Evolutionary conservation across 2,329 filamentous ascomycete species (phyloP), one percentile per base, ranked within the genome.

Genomic region (Penicillium olsonii): DNA sequence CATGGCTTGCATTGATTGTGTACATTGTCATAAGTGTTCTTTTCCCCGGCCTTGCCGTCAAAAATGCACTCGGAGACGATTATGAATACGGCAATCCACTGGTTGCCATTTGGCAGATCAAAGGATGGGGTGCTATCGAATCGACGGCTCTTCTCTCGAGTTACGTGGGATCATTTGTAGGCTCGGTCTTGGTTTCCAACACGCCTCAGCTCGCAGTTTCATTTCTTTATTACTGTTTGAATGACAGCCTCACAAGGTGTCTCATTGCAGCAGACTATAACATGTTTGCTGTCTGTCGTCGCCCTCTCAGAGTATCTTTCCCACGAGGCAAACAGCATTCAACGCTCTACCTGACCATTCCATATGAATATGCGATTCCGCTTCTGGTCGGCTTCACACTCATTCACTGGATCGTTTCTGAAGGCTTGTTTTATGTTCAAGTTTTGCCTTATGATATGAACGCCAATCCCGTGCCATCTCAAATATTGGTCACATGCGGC

Each of bases 311-410:
- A 2, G 74, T 77, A 1, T 72, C 70, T 0, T 60, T 66, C 41
- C 74, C 71, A 0, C 45, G 50, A 3, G 71, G 68, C 8, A 59
- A 66, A 4, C 74, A 78, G 53, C 62, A 72, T 5, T 69, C 68
- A 0, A 72, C 66, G 4, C 76, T 75, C 50, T 75, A 68, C 42
- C 68, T 78, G 5, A 66, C 66, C 2, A 55, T 78, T 1, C 74
- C 74, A 2, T 66, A 69, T n/a, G 63, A 63, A 3, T 78, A 72
- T 33, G 66, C 43, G 18, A 17, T 46, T 4, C 50, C 50, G 14
- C 24, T 35, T 11, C 8, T 43, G 3, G 19, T 24, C 12, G n/a
- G 34, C 18, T 43, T 29, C 20, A 37, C 41, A 12, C 19, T 43
- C 12, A n/a, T 15, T 10, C 41, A 43, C 22, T 43, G 41, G 41